These are phyloP conservation scores for Cordyceps fumosorosea DNA, from an alignment of 2,329 filamentous ascomycete genomes.

Conservation along the genomic window DNA sequence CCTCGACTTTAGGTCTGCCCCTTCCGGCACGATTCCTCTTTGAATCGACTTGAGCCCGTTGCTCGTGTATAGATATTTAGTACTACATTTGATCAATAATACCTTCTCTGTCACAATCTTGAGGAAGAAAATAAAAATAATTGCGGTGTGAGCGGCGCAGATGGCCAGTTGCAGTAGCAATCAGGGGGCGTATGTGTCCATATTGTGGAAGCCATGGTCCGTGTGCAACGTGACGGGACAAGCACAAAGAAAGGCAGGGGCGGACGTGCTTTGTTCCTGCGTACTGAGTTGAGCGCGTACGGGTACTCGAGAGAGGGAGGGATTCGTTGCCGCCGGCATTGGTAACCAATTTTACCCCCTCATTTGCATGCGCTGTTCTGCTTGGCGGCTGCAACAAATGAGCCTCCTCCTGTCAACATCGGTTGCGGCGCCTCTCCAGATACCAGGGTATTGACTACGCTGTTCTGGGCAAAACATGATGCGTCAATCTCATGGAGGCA, in stretches of 20 bases:
- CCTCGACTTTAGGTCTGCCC: neutral
- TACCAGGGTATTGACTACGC: neutral
- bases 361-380: neutral
- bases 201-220: neutral
- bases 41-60: conserved; percentile 25
- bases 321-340: neutral
- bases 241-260: neutral
- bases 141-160: neutral
- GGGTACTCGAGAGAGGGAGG: no score
- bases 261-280: neutral
- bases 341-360: no score
- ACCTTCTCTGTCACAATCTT: conserved; percentile 18
- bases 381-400: no score
- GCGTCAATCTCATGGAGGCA: neutral
- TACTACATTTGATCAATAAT: conserved; percentile 26
- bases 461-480: neutral
- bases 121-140: neutral
- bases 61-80: conserved; percentile 31
- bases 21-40: conserved; percentile 9
- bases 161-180: neutral
- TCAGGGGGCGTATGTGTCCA: neutral
- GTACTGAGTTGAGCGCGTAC: neutral
- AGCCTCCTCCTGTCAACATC: no score
- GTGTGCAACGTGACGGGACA: neutral
- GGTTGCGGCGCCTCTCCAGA: neutral